Percentiles rank a stretch among this genome's conserved stretches.
Conservation (phyloP, 805 yeast genomes). For the Candida mattraensis region DNA sequence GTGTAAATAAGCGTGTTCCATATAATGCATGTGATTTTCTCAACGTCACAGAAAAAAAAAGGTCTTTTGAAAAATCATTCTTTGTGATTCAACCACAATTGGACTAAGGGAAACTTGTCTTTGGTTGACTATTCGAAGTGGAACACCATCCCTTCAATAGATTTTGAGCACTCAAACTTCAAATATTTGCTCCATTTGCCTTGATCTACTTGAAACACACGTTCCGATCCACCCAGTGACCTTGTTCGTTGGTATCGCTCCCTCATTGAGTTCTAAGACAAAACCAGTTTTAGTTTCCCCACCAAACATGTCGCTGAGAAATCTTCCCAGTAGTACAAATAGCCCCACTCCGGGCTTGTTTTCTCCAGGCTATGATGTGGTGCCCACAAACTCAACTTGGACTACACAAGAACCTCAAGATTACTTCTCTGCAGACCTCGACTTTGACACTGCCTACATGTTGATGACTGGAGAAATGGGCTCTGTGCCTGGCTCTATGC, state of each 20-base stretch:
- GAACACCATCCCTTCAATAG: no score
- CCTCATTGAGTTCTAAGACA: not conserved
- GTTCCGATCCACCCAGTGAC: no score
- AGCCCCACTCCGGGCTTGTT: constrained; percentile 10
- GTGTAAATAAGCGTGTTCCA: constrained; percentile 1
- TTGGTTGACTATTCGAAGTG: no score
- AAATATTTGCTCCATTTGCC: no score
- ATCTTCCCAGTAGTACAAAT: constrained; percentile 8
- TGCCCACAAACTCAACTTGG: not conserved
- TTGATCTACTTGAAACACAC: no score
- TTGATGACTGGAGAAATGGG: constrained; percentile 30
- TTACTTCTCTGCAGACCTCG: constrained; percentile 29
- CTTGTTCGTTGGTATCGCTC: constrained; percentile 1
- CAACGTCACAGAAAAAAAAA: constrained; percentile 4
- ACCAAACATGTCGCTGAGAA: constrained; percentile 10
- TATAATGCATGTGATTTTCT: constrained; percentile 22
- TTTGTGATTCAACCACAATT: no score
- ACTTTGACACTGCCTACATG: constrained; percentile 38
- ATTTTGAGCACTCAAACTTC: constrained; percentile 1
- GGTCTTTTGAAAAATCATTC: not conserved
- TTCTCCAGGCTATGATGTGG: not conserved
- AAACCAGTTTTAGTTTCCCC: not conserved
- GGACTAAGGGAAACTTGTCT: no score
- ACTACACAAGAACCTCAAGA: constrained; percentile 5
- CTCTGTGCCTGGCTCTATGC: constrained; percentile 11